Evolutionary conservation across 2,329 filamentous ascomycete genomes (phyloP), one percentile per base, ranked within the genome.

Genomic region (Exophiala bonariae): DNA sequence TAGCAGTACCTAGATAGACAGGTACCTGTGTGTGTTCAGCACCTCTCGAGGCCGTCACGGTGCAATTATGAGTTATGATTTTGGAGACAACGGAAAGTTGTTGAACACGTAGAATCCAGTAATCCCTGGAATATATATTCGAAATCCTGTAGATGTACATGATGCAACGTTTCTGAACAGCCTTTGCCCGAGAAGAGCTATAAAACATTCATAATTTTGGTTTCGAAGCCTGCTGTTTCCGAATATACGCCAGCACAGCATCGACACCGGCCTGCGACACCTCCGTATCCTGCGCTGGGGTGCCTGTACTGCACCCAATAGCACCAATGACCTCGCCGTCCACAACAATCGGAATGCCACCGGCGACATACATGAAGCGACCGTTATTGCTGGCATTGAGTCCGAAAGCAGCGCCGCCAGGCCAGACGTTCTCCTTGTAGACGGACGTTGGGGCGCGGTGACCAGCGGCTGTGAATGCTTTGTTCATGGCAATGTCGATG

Each of bases 391-490:
- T 72, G 31, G 77, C 75, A 32, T 54, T 56, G 41, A 59, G 22
- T 13, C 76, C 75, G 52, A 72, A 80, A 0, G 74, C 77, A 1
- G 67, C 62, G 1, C 77, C 77, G 5, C 77, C 77, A 4, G 77
- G 77, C 66, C 73, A 72, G 16, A 79, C 76, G 32, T 66, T 68
- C 51, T 78, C 77, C 47, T 76, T 76, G 61, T 80, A 81, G 2
- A 68, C 65, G 17, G 71, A 70, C 0, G 77, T 80, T 0, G 76
- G 75, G 3, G 69, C 63, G 16, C 71, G 66, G 61, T 80, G 78
- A 13, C 78, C 78, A 1, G 77, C 75, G 3, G 78, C 78, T 2
- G 78, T 81, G 59, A 79, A 80, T 13, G 78, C 77, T 53, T 80
- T 68, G 52, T 68, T 63, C 41, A 65, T 62, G 14, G 78, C 61